Evolutionary conservation across 805 yeast genomes (phyloP), one percentile per base, ranked within the genome.

Genomic region (Nakazawaea pomicola): DNA sequence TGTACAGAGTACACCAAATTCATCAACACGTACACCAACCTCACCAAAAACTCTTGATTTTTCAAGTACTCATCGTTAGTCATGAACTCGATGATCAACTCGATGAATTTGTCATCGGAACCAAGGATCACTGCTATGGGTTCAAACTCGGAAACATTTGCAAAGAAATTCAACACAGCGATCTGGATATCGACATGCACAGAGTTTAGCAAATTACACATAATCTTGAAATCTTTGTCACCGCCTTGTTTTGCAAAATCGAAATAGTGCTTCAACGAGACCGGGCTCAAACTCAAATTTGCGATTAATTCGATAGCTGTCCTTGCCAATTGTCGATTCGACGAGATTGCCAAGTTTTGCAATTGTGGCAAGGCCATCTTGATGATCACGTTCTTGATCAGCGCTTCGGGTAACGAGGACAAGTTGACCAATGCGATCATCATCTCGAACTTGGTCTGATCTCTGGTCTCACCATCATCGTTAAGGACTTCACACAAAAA

Each of bases 181-280:
- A 48, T 20, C 48, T 72, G 78, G 0, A 77, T 62, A 23, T 59
- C 55, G 1, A 52, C 4, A 45, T 72, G 73, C 4, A 57, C 56
- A 21, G 70, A 46, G 33, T 62, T 54, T 36, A 67, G 57, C 41
- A 68, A 52, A 46, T 68, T 70, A 3, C 67, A 70, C 14, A 71
- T 41, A 0, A 64, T 52, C 7, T 62, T 62, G 41, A 70, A 76
- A 46, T 72, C 70, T 39, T 54, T 57, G 30, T 57, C 54, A 41
- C 68, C 62, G 6, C 51, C 47, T 18, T 57, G 53, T 10, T 56
- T 55, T 9, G 63, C 71, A 12, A 76, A 64, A 49, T 81, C 78
- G 62, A 83, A 83, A 49, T 83, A 71, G 45, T 76, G 74, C 1
- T 76, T 79, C 25, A 76, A 57, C 42, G 67, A 59, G 6, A 50